phyloP scores from a whole-genome alignment of 2,329 filamentous ascomycete genomes.

The Aspergillus tanneri region DNA sequence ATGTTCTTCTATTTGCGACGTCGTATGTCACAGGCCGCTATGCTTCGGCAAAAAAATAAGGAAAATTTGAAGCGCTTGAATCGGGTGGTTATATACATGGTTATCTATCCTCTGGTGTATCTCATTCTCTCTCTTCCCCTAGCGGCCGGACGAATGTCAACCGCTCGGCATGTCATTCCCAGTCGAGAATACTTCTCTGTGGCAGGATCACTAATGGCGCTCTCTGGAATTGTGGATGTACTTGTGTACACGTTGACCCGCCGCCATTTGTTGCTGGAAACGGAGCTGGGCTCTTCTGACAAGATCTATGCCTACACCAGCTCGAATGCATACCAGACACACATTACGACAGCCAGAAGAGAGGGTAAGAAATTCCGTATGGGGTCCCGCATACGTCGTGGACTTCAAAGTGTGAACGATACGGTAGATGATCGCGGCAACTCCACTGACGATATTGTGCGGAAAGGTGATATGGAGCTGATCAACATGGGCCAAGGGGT shows the following conservation, averaged over 20 bases:
- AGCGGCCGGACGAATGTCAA: constrained; percentile 48
- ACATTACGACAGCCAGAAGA: constrained; percentile 24
- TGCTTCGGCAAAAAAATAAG: constrained; percentile 32
- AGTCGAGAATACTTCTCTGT: constrained; percentile 49
- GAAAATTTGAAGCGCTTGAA: constrained; percentile 38
- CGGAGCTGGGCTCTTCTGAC: constrained; percentile 38
- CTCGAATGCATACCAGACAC: constrained; percentile 28
- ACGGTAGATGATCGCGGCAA: constrained; percentile 36
- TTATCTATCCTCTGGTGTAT: constrained; percentile 53
- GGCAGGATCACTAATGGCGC: constrained; percentile 55
- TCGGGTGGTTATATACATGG: constrained; percentile 47
- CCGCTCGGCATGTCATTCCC: constrained; percentile 32
- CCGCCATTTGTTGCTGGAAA: constrained; percentile 53
- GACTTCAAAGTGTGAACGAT: constrained; percentile 19
- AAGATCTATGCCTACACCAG: constrained; percentile 30
- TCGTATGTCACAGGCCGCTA: constrained; percentile 39
- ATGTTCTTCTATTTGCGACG: constrained; percentile 50
- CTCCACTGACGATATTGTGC: constrained; percentile 47
- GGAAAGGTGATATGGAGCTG: constrained; percentile 33
- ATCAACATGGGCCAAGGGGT: constrained; percentile 35
- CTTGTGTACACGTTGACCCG: constrained; percentile 58
- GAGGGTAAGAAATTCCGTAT: constrained; percentile 17
- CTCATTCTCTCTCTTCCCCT: constrained; percentile 62
- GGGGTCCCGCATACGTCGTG: constrained; percentile 22
- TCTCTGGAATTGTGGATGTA: constrained; percentile 59